A percentile compares a stretch with the other conserved stretches of the same genome.
Evolutionary conservation across 805 yeast genomes (phyloP).

Genomic region (Wickerhamomyces strasburgensis): DNA sequence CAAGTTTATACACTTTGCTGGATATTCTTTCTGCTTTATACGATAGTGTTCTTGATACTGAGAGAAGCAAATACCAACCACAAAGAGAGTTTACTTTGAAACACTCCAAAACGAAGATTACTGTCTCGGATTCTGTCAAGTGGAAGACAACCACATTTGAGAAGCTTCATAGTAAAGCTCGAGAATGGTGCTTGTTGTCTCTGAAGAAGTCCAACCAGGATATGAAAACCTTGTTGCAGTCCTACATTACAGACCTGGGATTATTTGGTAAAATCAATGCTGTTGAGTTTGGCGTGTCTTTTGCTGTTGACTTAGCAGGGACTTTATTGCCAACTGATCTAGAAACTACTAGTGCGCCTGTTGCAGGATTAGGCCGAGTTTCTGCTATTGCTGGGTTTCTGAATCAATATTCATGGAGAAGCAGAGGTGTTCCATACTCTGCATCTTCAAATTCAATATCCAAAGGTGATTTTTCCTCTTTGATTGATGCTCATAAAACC

Average conservation of each 20-base stretch:
- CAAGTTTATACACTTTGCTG: constrained; percentile 68
- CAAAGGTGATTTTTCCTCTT: constrained; percentile 48
- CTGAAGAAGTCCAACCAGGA: constrained; percentile 62
- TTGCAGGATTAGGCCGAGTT: constrained; percentile 33
- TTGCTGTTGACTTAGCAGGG: constrained; percentile 89
- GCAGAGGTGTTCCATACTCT: constrained; percentile 31
- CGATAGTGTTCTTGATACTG: constrained; percentile 79
- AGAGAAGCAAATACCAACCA: constrained; percentile 80
- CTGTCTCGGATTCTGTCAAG: constrained; percentile 66
- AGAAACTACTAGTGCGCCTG: constrained; percentile 50
- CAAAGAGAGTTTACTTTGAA: constrained; percentile 54
- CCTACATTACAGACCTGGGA: constrained; percentile 56
- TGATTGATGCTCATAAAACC: constrained; percentile 25
- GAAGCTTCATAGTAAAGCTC: constrained; percentile 52
- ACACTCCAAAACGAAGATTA: constrained; percentile 35
- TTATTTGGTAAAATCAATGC: constrained; percentile 30
- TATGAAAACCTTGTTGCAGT: constrained; percentile 71
- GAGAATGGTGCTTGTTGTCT: constrained; percentile 60
- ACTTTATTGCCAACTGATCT: constrained; percentile 59
- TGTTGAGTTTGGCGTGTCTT: constrained; percentile 77
- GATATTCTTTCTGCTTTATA: constrained; percentile 77
- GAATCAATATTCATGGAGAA: constrained; percentile 73
- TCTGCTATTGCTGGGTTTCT: constrained; percentile 68
- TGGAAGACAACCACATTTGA: constrained; percentile 71
- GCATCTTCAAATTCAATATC: constrained; percentile 28